Evolutionary conservation across 306 rosid genomes (phyloP), one percentile per base, ranked within the genome.

Genomic region (Luffa aegyptiaca): DNA sequence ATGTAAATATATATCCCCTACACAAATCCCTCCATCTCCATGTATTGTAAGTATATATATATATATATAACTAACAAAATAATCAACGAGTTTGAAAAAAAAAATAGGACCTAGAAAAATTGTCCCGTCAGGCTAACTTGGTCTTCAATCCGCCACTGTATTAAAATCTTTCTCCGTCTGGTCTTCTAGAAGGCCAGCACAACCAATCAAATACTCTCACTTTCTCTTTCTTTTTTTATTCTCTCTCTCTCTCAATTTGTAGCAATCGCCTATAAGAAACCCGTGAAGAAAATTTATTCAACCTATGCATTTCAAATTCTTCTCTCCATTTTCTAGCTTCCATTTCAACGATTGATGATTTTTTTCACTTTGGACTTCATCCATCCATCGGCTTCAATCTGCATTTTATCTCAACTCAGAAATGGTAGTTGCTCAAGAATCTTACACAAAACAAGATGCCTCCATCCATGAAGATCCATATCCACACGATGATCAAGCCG

Each of bases 141-240:
- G 72, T 36, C 39, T 49, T 14, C 70, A 26, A 51, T 21, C 76
- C 41, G 35, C 56, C 56, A 20, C 0, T n/a, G 33, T 13, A 71
- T 46, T 51, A 51, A 51, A 75, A 33, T 36, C n/a, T 0, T 9
- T 33, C 41, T 53, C 39, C 3, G 83, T 89, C 88, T 84, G 90
- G 87, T 79, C 86, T 89, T 93, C 97, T 89, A 86, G 94, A 93
- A 69, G 83, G 35, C 39, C 58, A 51, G 44, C 41, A n/a, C 65
- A 9, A 7, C 41, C 26, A 18, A 4, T 80, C 5, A 18, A 39
- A 42, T 39, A 59, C 35, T 57, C 35, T 57, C 59, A 3, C 26
- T 18, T 4, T 14, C 21, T 61, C 39, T 16, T 21, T 4, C 65
- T 44, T 44, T 8, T 44, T 44, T 56, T 13, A 5, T 4, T 61